phyloP scores from a whole-genome alignment of 1,284 basidiomycete species.

The Paramarasmius palmivorus region DNA sequence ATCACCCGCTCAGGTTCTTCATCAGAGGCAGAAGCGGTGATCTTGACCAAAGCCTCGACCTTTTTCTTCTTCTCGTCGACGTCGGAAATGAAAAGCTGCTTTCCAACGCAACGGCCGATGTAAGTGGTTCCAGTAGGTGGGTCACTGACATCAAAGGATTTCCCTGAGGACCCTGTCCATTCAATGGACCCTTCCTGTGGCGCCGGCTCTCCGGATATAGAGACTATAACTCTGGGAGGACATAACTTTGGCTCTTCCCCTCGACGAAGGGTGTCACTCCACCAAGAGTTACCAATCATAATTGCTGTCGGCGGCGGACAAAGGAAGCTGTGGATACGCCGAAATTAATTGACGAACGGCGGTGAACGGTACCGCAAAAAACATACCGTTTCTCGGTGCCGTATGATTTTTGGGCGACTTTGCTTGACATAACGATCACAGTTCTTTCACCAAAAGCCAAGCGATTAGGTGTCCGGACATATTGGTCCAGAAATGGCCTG shows the following conservation, averaged over 20 bases:
- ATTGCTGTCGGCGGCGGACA: slow-evolving; percentile 96
- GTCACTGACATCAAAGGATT: slow-evolving; percentile 80
- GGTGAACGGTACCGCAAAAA: not conserved
- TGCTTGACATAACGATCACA: slow-evolving; percentile 94
- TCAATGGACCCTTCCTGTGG: slow-evolving; percentile 83
- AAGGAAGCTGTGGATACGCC: slow-evolving; percentile 63
- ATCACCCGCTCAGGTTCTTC: slow-evolving; percentile 80
- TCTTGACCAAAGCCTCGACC: slow-evolving; percentile 87
- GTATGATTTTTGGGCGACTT: slow-evolving; percentile 96
- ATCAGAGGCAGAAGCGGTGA: slow-evolving; percentile 80
- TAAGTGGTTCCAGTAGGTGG: slow-evolving; percentile 79
- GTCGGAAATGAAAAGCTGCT: slow-evolving; percentile 89
- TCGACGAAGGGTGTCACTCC: slow-evolving; percentile 72
- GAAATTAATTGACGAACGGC: slow-evolving; percentile 20
- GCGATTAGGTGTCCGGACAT: slow-evolving; percentile 82
- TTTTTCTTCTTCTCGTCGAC: slow-evolving; percentile 91
- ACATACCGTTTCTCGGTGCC: slow-evolving; percentile 89
- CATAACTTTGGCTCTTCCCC: slow-evolving; percentile 74
- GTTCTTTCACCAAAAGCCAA: slow-evolving; percentile 91
- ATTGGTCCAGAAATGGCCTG: slow-evolving; percentile 81
- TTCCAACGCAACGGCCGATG: slow-evolving; percentile 86
- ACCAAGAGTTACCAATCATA: slow-evolving; percentile 95
- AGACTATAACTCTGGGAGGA: slow-evolving; percentile 84
- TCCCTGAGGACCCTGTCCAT: slow-evolving; percentile 82
- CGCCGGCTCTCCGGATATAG: slow-evolving; percentile 87